Evolutionary conservation across 2,329 filamentous ascomycete genomes (phyloP), one percentile per base, ranked within the genome.

Genomic region (Phoma sp.): DNA sequence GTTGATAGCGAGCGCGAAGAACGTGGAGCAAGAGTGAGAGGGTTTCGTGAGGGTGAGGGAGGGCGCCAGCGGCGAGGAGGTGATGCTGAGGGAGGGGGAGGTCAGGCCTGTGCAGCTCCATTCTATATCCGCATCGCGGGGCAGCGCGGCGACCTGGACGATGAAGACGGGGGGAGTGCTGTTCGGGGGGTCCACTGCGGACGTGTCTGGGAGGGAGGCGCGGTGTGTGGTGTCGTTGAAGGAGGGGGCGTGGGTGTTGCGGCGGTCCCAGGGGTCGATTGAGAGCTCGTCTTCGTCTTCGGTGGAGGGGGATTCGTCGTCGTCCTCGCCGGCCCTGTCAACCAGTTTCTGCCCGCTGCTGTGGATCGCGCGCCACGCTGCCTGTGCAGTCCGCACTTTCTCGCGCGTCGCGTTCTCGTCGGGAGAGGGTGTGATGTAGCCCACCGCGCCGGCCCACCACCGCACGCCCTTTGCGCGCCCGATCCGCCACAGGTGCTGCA

Each of bases 401-500:
- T 57, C 50, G 18, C 18, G 18, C 18, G 18, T 18, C 18, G 18
- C 18, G 18, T 7, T 65, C 58, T n/a, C 52, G 30, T 2, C 49
- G 25, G 2, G 14, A 18, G 4, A 44, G 2, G 50, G 30, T 0
- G 68, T 59, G 3, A 69, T 65, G 33, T 64, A 61, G 2, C 87
- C 91, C 42, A 96, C 85, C 1, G 83, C 89, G 56, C 86, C 88
- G 4, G 84, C 83, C 89, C 90, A 96, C 79, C 86, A 88, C 51
- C 85, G 80, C 3, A 96, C 86, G 48, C 85, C 79, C 79, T 89
- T 88, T 36, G 88, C 87, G 38, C 80, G 73, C 0, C 87, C 93
- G 47, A 99, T 88, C 35, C 93, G 86, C 86, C 89, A 93, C 23
- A 98, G 83, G 73, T 98, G 93, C 73, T 99, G 95, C 10, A 98